These are phyloP conservation scores for Acacia confusa DNA, from an alignment of 306 rosid genomes.

Conservation along the genomic window DNA sequence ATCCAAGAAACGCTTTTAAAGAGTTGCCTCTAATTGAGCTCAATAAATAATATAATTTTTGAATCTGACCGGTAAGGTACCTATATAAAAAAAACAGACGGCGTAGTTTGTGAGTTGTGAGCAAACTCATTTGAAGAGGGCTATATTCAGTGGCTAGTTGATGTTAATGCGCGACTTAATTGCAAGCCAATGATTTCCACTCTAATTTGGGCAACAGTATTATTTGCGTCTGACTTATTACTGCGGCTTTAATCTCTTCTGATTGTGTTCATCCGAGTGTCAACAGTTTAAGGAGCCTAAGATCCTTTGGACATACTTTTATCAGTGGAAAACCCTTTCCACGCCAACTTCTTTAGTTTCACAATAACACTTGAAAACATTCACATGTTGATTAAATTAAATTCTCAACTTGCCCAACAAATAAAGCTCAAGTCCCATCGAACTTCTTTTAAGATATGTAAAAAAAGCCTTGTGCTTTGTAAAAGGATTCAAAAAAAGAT, in stretches of 20 bases:
- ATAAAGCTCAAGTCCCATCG: slow-evolving; percentile 14
- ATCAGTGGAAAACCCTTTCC: not conserved
- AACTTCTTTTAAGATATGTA: not conserved
- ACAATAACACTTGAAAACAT: not conserved
- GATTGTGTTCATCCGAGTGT: not conserved
- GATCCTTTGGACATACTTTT: not conserved
- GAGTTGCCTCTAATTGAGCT: too few species aligned
- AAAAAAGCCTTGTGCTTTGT: slow-evolving; percentile 20
- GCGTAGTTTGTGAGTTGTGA: not conserved
- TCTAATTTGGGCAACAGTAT: too few species aligned
- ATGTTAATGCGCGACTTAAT: not conserved
- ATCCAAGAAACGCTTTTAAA: too few species aligned
- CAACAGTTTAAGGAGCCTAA: not conserved
- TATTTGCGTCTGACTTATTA: not conserved
- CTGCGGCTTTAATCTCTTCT: not conserved
- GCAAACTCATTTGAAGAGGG: not conserved
- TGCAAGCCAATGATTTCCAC: not conserved
- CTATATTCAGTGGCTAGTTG: not conserved
- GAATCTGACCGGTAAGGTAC: too few species aligned
- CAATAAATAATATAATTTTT: too few species aligned
- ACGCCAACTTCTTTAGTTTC: not conserved
- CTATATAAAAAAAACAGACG: too few species aligned
- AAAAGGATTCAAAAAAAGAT: not conserved
- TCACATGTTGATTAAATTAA: not conserved
- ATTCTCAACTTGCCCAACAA: not conserved